Conservation (phyloP, 2,329 filamentous ascomycete genomes). For the Pleomassaria siparia region DNA sequence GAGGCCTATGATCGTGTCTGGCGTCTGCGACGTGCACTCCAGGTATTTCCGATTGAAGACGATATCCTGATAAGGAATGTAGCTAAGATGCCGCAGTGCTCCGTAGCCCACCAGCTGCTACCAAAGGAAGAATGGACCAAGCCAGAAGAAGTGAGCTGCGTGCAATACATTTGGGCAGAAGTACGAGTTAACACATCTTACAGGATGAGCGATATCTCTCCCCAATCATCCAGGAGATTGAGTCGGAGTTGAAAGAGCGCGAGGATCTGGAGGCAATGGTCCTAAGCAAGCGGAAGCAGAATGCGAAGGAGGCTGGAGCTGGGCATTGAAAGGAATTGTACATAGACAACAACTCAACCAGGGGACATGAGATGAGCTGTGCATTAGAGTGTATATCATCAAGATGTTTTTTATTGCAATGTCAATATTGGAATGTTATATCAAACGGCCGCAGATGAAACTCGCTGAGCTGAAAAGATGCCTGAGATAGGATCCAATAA, state of each 20-base stretch:
- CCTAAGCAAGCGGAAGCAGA: constrained; percentile 49
- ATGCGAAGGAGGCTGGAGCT: constrained; percentile 20
- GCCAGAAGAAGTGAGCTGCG: constrained; percentile 59
- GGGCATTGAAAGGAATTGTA: constrained; percentile 28
- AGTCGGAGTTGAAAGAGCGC: constrained; percentile 67
- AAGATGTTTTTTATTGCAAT: constrained; percentile 21
- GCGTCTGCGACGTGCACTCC: constrained; percentile 92
- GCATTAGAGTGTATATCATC: constrained; percentile 46
- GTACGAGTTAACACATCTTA: constrained; percentile 17
- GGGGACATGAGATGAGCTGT: constrained; percentile 25
- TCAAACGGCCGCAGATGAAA: too few relatives aligned
- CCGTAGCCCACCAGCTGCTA: constrained; percentile 65
- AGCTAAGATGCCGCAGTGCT: constrained; percentile 55
- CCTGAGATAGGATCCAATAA: too few relatives aligned
- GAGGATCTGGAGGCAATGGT: constrained; percentile 68
- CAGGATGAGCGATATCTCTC: constrained; percentile 69
- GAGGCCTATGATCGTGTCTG: constrained; percentile 96
- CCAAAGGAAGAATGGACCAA: constrained; percentile 68
- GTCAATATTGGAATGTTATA: too few relatives aligned
- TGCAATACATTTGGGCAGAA: not conserved
- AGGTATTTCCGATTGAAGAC: constrained; percentile 55
- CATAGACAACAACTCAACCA: constrained; percentile 13
- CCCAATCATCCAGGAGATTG: constrained; percentile 68
- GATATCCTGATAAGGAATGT: not conserved
- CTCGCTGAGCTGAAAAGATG: too few relatives aligned